A percentile compares a stretch with the other conserved stretches of the same genome.
These are phyloP conservation scores for Cantharellus anzutake DNA, from an alignment of 768 basidiomycete species.

Conservation along the genomic window DNA sequence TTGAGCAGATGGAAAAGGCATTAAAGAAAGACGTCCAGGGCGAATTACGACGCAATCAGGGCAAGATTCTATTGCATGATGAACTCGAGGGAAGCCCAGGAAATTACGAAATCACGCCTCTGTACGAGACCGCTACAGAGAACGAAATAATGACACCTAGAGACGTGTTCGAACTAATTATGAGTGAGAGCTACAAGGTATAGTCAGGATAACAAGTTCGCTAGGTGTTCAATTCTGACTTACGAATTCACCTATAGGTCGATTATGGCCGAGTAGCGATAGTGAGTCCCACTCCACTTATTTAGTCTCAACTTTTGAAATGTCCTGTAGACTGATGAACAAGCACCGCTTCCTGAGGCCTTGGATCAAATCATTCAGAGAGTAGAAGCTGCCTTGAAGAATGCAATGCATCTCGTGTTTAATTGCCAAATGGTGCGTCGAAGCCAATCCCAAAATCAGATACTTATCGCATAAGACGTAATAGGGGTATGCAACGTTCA, in stretches of 20 bases:
- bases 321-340: conserved; percentile 72
- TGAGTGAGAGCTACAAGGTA: conserved; percentile 59
- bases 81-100: conserved; percentile 90
- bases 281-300: conserved; percentile 27
- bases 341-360: conserved; percentile 81
- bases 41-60: conserved; percentile 47
- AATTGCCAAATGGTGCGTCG: conserved; percentile 78
- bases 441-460: not conserved
- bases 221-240: not conserved
- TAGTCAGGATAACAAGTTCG: conserved; percentile 7
- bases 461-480: too few species aligned
- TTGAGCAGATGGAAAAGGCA: conserved; percentile 76
- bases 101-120: conserved; percentile 74
- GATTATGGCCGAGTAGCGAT: conserved; percentile 82
- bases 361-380: conserved; percentile 62
- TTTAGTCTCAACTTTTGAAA: conserved; percentile 1
- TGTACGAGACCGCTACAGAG: conserved; percentile 78
- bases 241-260: conserved; percentile 27
- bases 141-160: conserved; percentile 75
- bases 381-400: conserved; percentile 32
- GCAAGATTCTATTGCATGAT: conserved; percentile 80
- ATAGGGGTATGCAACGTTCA: too few species aligned
- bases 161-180: conserved; percentile 61
- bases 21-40: conserved; percentile 77
- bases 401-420: conserved; percentile 60